Conservation (phyloP, 1,139 yeast species). For the Candida labiduridarum region DNA sequence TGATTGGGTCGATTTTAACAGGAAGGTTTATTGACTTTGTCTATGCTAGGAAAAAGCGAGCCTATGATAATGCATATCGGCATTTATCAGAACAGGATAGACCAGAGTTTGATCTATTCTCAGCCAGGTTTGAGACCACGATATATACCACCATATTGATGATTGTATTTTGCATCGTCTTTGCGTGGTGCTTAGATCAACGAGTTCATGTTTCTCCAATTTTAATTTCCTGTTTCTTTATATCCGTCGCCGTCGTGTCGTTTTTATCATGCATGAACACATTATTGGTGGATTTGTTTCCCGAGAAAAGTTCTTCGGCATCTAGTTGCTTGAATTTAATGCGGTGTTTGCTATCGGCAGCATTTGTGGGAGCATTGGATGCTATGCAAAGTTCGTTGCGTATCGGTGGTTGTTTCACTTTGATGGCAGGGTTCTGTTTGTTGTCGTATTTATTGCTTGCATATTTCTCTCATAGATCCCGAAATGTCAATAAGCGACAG, state of each 20-base stretch:
- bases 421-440: constrained; percentile 33
- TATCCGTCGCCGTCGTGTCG: constrained; percentile 36
- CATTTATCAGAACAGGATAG: constrained; percentile 23
- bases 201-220: constrained; percentile 55
- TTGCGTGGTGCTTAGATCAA: constrained; percentile 70
- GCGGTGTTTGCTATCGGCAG: constrained; percentile 37
- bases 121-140: constrained; percentile 30
- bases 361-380: constrained; percentile 35
- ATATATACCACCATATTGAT: constrained; percentile 30
- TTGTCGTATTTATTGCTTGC: constrained; percentile 17
- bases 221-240: constrained; percentile 53
- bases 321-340: constrained; percentile 33
- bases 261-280: constrained; percentile 29
- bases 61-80: constrained; percentile 46
- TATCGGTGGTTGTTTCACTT: constrained; percentile 40
- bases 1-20: constrained; percentile 49
- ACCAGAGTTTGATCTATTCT: constrained; percentile 25
- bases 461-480: neutral
- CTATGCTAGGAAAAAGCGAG: constrained; percentile 23
- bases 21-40: constrained; percentile 50
- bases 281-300: constrained; percentile 33
- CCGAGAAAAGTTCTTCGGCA: constrained; percentile 32
- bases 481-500: neutral
- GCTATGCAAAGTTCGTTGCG: constrained; percentile 30
- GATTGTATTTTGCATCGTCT: constrained; percentile 47